Evolutionary conservation across 1,284 basidiomycete genomes (phyloP), one percentile per base, ranked within the genome.

Genomic region (Afroboletus lepidellus): DNA sequence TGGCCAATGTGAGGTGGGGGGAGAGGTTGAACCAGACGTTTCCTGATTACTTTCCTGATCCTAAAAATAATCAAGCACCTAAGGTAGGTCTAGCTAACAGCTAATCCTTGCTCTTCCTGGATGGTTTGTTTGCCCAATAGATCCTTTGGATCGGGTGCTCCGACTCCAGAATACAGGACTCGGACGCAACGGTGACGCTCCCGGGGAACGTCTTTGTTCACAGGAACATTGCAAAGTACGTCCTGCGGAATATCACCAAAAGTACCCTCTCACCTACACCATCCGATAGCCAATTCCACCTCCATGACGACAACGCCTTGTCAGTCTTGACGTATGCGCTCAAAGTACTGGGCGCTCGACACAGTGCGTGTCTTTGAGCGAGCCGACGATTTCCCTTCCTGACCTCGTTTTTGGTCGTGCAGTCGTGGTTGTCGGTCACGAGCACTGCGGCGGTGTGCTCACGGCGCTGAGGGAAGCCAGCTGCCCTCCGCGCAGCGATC

Each of bases 101-200:
- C 13, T 36, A n/a, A 34, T 32, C 25, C n/a, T 29, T 9, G 29
- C 18, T 9, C 15, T 15, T 8, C 8, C 13, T 50, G 21, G 38
- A 47, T n/a, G 2, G 18, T 1, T 5, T 20, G 3, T 8, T 12
- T 20, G 2, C 20, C 3, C n/a, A 13, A 44, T 5, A 78, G 69
- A 57, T 75, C 30, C 72, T 83, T 47, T 84, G 82, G 82, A 69
- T 84, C 45, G 81, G 79, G 8, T 80, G 78, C 60, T 71, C 75
- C 12, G 79, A 80, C 59, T 77, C 76, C 3, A 69, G 79, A 24
- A 71, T 79, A 2, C 74, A 74, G 8, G 78, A 75, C 53, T 70
- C 69, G 2, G 73, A 76, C 30, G 63, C 72, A 24, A 65, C 65
- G 16, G 57, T 51, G 8, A 58, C 67, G 11, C 63, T 73, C 54